phyloP scores from a whole-genome alignment of 2,329 filamentous ascomycete species.

The Aspergillus floridensis region DNA sequence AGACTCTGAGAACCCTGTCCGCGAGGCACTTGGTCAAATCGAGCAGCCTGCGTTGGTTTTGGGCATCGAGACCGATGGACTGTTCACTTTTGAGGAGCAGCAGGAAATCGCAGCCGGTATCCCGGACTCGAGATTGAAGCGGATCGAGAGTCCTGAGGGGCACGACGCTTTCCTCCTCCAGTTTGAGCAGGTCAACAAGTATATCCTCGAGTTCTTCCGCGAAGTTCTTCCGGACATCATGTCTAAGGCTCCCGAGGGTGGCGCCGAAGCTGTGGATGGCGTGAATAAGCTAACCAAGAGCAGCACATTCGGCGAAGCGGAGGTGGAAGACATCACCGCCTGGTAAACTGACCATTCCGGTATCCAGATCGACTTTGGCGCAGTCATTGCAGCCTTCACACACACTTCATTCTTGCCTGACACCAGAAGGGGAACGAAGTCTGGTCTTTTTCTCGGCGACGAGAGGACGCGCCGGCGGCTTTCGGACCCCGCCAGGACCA shows the following conservation, averaged over 20 bases:
- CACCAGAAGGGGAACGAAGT: slow-evolving; percentile 7
- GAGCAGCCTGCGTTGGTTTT: slow-evolving; percentile 87
- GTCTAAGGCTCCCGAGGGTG: slow-evolving; percentile 55
- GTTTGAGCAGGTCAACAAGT: slow-evolving; percentile 93
- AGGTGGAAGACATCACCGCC: slow-evolving; percentile 93
- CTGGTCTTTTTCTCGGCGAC: slow-evolving; percentile 15
- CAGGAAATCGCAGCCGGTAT: slow-evolving; percentile 83
- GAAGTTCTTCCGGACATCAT: slow-evolving; percentile 87
- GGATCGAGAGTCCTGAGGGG: slow-evolving; percentile 90
- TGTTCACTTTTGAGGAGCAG: slow-evolving; percentile 97
- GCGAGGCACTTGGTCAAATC: slow-evolving; percentile 74
- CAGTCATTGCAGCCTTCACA: slow-evolving; percentile 29
- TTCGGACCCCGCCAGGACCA: slow-evolving; percentile 9
- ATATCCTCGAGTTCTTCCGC: slow-evolving; percentile 79
- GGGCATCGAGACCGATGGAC: slow-evolving; percentile 90
- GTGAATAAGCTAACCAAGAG: slow-evolving; percentile 71
- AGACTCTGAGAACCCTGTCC: slow-evolving; percentile 52
- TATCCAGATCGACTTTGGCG: slow-evolving; percentile 22
- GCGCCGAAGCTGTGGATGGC: slow-evolving; percentile 50
- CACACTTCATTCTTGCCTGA: slow-evolving; percentile 7
- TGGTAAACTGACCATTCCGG: slow-evolving; percentile 59
- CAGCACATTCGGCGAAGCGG: slow-evolving; percentile 91
- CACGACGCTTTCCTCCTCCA: slow-evolving; percentile 96
- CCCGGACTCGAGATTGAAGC: slow-evolving; percentile 71
- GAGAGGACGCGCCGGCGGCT: slow-evolving; percentile 19